Conservation (phyloP, 371 early-diverging fungal species). For the Apophysomyces ossiformis region DNA sequence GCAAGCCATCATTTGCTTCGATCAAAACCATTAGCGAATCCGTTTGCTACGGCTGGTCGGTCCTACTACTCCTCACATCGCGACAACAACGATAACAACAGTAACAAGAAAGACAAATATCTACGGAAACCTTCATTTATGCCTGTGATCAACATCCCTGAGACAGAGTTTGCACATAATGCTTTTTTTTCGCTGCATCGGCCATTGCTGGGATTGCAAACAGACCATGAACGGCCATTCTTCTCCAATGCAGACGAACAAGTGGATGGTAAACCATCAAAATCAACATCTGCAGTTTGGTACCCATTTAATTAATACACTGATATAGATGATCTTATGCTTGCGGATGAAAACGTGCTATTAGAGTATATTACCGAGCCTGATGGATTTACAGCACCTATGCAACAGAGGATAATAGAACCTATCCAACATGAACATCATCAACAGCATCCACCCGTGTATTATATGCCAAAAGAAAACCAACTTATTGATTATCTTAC, state of each 20-base stretch:
- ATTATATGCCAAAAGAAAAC: constrained; percentile 49
- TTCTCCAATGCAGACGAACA: constrained; percentile 27
- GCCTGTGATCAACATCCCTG: constrained; percentile 57
- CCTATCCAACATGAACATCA: constrained; percentile 10
- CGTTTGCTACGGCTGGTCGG: not conserved
- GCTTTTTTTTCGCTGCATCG: constrained; percentile 56
- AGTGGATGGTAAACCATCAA: constrained; percentile 29
- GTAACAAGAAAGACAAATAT: not conserved
- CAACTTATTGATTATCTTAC: constrained; percentile 47
- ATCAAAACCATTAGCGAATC: not conserved
- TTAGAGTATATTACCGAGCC: constrained; percentile 4
- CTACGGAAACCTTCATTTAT: constrained; percentile 32
- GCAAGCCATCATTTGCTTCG: constrained; percentile 3
- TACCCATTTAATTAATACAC: constrained; percentile 13
- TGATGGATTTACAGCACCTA: not conserved
- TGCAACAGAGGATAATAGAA: constrained; percentile 2
- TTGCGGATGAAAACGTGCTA: not conserved
- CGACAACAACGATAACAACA: constrained; percentile 1
- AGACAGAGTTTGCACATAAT: constrained; percentile 52
- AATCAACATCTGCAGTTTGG: too few species aligned
- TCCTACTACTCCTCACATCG: not conserved
- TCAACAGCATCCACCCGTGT: constrained; percentile 32
- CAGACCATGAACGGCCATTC: constrained; percentile 42
- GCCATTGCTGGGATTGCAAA: constrained; percentile 49
- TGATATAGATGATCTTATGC: not conserved